Percentiles rank a stretch among this genome's conserved stretches.
phyloP scores from a whole-genome alignment of 371 early-diverging fungal genomes.

The Mucor ambiguus region DNA sequence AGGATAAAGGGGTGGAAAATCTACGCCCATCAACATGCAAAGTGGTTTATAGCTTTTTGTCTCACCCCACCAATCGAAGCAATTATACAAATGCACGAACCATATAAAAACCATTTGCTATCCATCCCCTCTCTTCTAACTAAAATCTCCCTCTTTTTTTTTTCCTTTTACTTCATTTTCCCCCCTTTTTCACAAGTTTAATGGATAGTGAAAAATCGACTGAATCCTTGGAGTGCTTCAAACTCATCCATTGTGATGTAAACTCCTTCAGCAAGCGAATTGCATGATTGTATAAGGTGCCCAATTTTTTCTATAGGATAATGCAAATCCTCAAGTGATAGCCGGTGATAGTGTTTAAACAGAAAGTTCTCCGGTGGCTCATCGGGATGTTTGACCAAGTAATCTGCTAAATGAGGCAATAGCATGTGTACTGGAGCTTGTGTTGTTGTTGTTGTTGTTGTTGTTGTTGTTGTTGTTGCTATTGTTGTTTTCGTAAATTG shows the following conservation, averaged over 20 bases:
- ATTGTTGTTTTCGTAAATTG: background rate
- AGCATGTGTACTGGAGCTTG: conserved; percentile 6
- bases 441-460: background rate
- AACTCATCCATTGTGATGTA: conserved; percentile 48
- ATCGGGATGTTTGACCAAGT: conserved; percentile 15
- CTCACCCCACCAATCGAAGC: conserved; percentile 4
- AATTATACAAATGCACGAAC: conserved; percentile 5
- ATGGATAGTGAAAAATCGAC: conserved; percentile 20
- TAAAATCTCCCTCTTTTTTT: background rate
- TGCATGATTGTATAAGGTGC: background rate
- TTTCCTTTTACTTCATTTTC: background rate
- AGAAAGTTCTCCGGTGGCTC: conserved; percentile 19
- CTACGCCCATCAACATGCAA: conserved; percentile 7
- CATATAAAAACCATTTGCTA: background rate
- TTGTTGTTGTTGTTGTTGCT: background rate
- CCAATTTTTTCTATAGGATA: conserved; percentile 5
- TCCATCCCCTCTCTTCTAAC: background rate
- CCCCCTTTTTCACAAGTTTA: background rate
- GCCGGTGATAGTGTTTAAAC: conserved; percentile 6
- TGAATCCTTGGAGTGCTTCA: conserved; percentile 48
- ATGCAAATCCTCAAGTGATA: conserved; percentile 5
- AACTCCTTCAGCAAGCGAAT: conserved; percentile 7
- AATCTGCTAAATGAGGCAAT: conserved; percentile 17
- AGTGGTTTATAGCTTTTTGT: conserved; percentile 1
- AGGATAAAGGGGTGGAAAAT: conserved; percentile 1